Evolutionary conservation across 2,329 filamentous ascomycete genomes (phyloP).

Genomic region (Hymenotorrendiella dingleyae): DNA sequence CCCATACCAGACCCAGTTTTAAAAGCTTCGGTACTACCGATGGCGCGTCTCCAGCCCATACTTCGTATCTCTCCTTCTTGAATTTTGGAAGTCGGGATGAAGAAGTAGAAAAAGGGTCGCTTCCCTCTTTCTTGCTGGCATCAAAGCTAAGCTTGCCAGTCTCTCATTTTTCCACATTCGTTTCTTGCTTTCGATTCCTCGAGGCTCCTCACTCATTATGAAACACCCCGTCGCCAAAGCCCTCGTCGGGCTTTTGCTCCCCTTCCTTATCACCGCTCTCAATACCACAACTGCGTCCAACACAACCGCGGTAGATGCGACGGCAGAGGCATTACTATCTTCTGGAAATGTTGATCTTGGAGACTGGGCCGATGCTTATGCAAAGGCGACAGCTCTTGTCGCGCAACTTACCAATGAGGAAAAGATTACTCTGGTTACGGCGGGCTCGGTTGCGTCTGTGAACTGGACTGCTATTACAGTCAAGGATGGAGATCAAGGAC

Average conservation of each 20-base stretch:
- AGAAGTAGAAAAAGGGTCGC: too few relatives aligned
- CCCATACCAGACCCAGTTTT: too few relatives aligned
- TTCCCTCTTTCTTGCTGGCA: too few relatives aligned
- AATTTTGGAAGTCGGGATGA: too few relatives aligned
- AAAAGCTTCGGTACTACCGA: too few relatives aligned
- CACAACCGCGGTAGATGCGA: background rate
- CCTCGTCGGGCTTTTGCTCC: background rate
- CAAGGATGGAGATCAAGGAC: conserved; percentile 11
- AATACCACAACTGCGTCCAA: background rate
- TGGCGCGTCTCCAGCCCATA: too few relatives aligned
- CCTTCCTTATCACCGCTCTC: background rate
- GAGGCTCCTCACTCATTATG: background rate
- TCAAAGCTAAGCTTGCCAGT: background rate
- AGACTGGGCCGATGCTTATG: conserved; percentile 32
- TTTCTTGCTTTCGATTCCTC: background rate
- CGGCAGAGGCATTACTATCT: background rate
- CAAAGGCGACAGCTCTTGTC: conserved; percentile 34
- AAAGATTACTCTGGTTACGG: conserved; percentile 36
- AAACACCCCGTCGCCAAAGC: background rate
- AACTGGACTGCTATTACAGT: conserved; percentile 16
- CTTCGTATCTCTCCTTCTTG: too few relatives aligned
- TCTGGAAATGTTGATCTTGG: conserved; percentile 21
- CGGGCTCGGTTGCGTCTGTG: conserved; percentile 14
- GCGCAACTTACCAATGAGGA: conserved; percentile 36
- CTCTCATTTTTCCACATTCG: background rate